Evolutionary conservation across 768 basidiomycete species (phyloP).

Genomic region (Collybia sp.): DNA sequence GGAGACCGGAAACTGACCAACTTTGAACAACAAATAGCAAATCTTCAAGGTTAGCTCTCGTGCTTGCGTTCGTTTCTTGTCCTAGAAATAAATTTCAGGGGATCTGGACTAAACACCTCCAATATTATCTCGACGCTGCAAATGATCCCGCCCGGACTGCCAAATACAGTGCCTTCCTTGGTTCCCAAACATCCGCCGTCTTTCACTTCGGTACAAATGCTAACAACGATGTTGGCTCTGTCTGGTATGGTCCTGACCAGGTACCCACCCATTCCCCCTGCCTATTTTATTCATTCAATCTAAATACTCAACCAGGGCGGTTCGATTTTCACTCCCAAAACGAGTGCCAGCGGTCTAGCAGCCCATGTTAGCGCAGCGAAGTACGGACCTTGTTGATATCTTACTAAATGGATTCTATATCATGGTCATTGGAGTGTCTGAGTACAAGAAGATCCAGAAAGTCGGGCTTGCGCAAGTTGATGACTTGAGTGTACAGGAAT

Average conservation of each 20-base stretch:
- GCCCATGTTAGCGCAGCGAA: slow-evolving; percentile 39
- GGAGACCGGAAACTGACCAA: background rate
- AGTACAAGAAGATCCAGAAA: too few relatives aligned
- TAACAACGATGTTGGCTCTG: slow-evolving; percentile 36
- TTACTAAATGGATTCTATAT: too few relatives aligned
- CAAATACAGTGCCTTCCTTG: slow-evolving; percentile 37
- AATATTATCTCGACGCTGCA: slow-evolving; percentile 44
- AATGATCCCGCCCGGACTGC: slow-evolving; percentile 33
- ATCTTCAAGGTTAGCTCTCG: slow-evolving; percentile 33
- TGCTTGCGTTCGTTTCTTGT: background rate
- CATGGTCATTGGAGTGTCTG: too few relatives aligned
- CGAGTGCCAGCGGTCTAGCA: slow-evolving; percentile 36
- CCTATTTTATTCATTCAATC: background rate
- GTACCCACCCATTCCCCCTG: slow-evolving; percentile 11
- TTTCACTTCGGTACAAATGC: slow-evolving; percentile 38
- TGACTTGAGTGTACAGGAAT: too few relatives aligned
- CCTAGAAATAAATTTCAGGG: slow-evolving; percentile 23
- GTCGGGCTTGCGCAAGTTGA: too few relatives aligned
- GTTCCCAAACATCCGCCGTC: slow-evolving; percentile 37
- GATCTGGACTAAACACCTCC: slow-evolving; percentile 47
- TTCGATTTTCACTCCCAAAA: slow-evolving; percentile 40
- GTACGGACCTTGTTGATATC: slow-evolving; percentile 35
- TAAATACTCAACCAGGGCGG: slow-evolving; percentile 22
- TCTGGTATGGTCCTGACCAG: slow-evolving; percentile 41
- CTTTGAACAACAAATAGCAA: slow-evolving; percentile 23